Evolutionary conservation across 176 grass and related monocot species (phyloP).

Genomic region (Panicum miliaceum): DNA sequence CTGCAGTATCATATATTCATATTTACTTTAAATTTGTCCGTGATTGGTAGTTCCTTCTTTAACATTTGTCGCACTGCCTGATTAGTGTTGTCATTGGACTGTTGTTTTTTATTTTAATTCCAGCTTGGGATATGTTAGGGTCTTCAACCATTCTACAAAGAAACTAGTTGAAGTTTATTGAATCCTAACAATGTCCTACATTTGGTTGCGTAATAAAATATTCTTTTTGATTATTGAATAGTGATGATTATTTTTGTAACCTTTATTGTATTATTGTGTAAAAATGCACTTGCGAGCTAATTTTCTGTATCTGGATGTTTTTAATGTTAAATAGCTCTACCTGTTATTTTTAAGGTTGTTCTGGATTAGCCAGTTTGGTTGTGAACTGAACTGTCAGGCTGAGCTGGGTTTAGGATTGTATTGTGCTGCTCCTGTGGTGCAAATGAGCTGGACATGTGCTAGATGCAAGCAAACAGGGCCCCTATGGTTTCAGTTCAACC

Average conservation of each 20-base stretch:
- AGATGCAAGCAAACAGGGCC: neutral
- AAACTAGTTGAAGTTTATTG: conserved; percentile 32
- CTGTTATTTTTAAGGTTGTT: neutral
- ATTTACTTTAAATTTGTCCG: conserved; percentile 5
- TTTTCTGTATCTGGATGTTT: conserved; percentile 13
- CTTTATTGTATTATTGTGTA: neutral
- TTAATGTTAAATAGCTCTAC: neutral
- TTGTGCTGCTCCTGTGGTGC: neutral
- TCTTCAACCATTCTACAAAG: neutral
- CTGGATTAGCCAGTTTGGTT: neutral
- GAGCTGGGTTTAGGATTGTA: neutral
- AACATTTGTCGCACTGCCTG: neutral
- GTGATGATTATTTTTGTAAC: conserved; percentile 1
- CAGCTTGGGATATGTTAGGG: neutral
- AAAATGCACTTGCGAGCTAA: neutral
- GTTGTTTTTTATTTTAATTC: neutral
- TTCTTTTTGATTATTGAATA: neutral
- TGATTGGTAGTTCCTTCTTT: conserved; percentile 17
- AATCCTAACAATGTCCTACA: neutral
- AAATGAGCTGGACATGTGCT: neutral
- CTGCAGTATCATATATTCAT: conserved; percentile 19
- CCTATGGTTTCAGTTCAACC: too few relatives aligned
- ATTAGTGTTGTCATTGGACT: conserved; percentile 1
- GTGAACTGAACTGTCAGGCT: neutral
- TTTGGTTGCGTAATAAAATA: conserved; percentile 8